A percentile compares a stretch with the other conserved stretches of the same genome.
Conservation (phyloP, 2,329 filamentous ascomycete genomes). For the Acrodontium crateriforme region DNA sequence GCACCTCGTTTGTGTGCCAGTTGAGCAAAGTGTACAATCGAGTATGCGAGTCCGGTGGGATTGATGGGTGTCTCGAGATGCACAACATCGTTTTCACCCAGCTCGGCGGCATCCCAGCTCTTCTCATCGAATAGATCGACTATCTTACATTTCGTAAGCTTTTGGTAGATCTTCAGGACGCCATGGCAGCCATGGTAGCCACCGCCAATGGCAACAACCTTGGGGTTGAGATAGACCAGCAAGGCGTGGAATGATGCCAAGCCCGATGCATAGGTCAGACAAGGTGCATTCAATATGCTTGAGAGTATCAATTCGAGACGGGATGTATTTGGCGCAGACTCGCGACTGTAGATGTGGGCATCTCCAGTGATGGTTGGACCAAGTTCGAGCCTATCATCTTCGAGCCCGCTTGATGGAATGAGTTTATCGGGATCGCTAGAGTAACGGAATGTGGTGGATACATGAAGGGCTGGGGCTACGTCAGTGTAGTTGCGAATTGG, state of each 20-base stretch:
- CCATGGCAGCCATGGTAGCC: constrained; percentile 94
- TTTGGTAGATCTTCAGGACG: constrained; percentile 58
- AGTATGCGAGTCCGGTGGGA: constrained; percentile 67
- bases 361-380: constrained; percentile 36
- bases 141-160: constrained; percentile 60
- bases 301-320: constrained; percentile 75
- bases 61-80: constrained; percentile 92
- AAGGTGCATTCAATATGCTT: constrained; percentile 54
- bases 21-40: constrained; percentile 57
- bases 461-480: constrained; percentile 78
- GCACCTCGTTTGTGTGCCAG: constrained; percentile 61
- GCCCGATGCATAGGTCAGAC: constrained; percentile 70
- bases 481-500: constrained; percentile 37
- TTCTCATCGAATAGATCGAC: constrained; percentile 45
- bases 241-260: constrained; percentile 80
- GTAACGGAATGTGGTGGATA: constrained; percentile 87
- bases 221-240: constrained; percentile 71
- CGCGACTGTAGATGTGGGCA: constrained; percentile 71
- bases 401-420: constrained; percentile 13
- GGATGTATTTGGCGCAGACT: constrained; percentile 62
- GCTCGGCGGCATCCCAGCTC: constrained; percentile 42
- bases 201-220: constrained; percentile 64
- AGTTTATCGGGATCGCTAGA: constrained; percentile 54
- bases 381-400: constrained; percentile 7
- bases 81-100: constrained; percentile 68